A percentile compares a stretch with the other conserved stretches of the same genome.
These are phyloP conservation scores for Stagonosporopsis chrysanthemi DNA, from an alignment of 2,329 filamentous ascomycete species.

Conservation along the genomic window DNA sequence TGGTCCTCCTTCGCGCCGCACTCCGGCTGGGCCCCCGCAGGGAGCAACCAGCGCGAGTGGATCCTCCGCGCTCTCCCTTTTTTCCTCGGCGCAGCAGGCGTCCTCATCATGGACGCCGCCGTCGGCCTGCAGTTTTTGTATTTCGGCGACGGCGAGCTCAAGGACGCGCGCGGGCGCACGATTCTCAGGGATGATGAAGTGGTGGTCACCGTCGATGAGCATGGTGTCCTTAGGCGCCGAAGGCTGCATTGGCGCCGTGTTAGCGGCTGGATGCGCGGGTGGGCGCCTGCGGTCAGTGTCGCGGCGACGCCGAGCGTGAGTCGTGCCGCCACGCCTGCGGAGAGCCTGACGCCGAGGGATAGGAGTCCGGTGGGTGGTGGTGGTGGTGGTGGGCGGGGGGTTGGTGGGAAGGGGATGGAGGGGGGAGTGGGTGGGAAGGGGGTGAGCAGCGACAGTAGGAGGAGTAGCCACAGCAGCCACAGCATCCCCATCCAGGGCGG, in stretches of 20 bases:
- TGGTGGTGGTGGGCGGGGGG: too few species aligned
- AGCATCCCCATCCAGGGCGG: slow-evolving; percentile 35
- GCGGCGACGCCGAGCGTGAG: slow-evolving; percentile 44
- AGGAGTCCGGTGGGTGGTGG: slow-evolving; percentile 12
- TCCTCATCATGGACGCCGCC: slow-evolving; percentile 67
- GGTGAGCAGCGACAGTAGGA: too few species aligned
- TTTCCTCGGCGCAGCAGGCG: slow-evolving; percentile 71
- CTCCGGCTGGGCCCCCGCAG: slow-evolving; percentile 65
- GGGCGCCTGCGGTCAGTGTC: slow-evolving; percentile 63
- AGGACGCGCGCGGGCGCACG: slow-evolving; percentile 22
- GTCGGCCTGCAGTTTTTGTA: slow-evolving; percentile 69
- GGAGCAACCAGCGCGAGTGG: slow-evolving; percentile 65
- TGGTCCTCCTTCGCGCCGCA: slow-evolving; percentile 65
- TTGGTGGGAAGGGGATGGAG: too few species aligned
- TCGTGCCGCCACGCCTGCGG: slow-evolving; percentile 38
- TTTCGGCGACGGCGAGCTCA: slow-evolving; percentile 58
- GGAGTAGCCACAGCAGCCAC: slow-evolving; percentile 10
- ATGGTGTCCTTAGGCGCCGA: slow-evolving; percentile 38
- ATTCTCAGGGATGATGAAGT: slow-evolving; percentile 54
- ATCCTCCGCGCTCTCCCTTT: slow-evolving; percentile 67
- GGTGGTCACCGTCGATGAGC: slow-evolving; percentile 52
- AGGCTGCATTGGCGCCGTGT: slow-evolving; percentile 64
- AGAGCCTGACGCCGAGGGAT: slow-evolving; percentile 3
- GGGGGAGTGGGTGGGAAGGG: too few species aligned
- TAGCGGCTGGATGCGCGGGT: slow-evolving; percentile 71